Base-by-base conservation (phyloP, 2,329 filamentous ascomycete genomes). In the Xylariaceae sp. region DNA sequence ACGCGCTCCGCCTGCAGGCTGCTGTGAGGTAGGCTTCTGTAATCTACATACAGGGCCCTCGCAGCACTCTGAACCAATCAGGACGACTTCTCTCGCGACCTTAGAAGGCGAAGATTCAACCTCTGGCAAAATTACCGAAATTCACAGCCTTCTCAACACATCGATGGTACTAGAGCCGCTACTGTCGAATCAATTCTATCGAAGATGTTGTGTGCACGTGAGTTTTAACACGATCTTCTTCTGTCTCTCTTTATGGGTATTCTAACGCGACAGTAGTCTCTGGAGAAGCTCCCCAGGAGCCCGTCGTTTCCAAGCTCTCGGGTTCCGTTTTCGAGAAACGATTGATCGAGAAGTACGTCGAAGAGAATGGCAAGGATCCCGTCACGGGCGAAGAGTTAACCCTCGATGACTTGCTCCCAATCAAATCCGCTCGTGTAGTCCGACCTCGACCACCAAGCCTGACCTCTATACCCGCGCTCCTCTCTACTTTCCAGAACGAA, bases 321-420 rank as follows among this genome's bases (percentile, higher is more conserved):
- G 92, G 91, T 92, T 87, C 89, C 71, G 85, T 97, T 44, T 99
- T 95, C 74, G 94, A 99, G 76, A 96, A 91, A 77, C 88, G 93
- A 44, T 81, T 99, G 60, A 93, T 99, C 67, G 92, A 97, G 73
- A 89, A 93, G 64, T 96, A 97, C 72, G 92, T 99, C 68, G 83
- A 89, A 61, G 91, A 97, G 74, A 85, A 97, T 74, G 91, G 90
- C 67, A 95, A 91, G 63, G 94, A 99, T 67, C 94, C 94, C 24
- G 87, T 92, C 53, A 94, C 88, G 51, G 90, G 91, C 69, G 91
- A 96, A 70, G 88, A 93, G 50, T 83, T 97, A 50, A 83, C 88
- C 50, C 73, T 81, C 55, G 91, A 96, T 61, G 94, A 99, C 72
- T 84, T 99, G 56, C 81, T 99, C 67, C 87, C 92, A 60, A 82